Conservation (phyloP, 768 basidiomycete species). For the Porpolomopsis calyptriformis region DNA sequence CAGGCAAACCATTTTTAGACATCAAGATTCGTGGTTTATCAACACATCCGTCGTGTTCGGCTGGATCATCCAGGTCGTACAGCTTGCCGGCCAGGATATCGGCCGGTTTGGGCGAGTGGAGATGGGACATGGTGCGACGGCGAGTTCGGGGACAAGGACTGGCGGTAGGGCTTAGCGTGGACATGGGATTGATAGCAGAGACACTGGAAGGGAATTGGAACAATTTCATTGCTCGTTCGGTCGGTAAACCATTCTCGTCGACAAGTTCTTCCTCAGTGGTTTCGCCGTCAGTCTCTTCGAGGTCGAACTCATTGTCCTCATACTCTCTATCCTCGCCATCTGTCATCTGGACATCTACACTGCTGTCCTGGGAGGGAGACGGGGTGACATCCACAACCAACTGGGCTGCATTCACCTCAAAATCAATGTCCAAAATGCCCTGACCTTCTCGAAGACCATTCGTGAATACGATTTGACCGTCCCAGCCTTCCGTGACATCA, state of each 20-base stretch:
- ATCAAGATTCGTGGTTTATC: conserved; percentile 19
- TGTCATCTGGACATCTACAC: conserved; percentile 36
- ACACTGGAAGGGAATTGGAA: conserved; percentile 57
- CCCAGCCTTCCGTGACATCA: conserved; percentile 63
- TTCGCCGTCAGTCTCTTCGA: conserved; percentile 51
- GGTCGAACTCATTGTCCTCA: conserved; percentile 39
- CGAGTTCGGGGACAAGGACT: conserved; percentile 33
- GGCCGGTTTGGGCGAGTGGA: conserved; percentile 44
- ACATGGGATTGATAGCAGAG: conserved; percentile 62
- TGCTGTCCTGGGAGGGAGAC: conserved; percentile 40
- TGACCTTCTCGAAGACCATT: conserved; percentile 49
- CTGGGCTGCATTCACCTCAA: conserved; percentile 51
- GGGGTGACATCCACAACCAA: conserved; percentile 39
- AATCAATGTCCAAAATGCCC: conserved; percentile 58
- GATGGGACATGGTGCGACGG: conserved; percentile 19
- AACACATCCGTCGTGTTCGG: conserved; percentile 24
- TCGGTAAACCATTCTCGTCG: conserved; percentile 62
- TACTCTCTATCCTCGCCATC: conserved; percentile 36
- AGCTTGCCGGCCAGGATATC: conserved; percentile 59
- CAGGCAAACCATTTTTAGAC: conserved; percentile 20
- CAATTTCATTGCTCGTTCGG: conserved; percentile 62
- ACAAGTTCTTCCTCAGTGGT: conserved; percentile 81
- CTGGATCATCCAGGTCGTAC: conserved; percentile 34
- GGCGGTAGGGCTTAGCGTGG: conserved; percentile 54
- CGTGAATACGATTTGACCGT: conserved; percentile 65